Conservation (phyloP, 73 alveolate species). For the Effrenium voratum region DNA sequence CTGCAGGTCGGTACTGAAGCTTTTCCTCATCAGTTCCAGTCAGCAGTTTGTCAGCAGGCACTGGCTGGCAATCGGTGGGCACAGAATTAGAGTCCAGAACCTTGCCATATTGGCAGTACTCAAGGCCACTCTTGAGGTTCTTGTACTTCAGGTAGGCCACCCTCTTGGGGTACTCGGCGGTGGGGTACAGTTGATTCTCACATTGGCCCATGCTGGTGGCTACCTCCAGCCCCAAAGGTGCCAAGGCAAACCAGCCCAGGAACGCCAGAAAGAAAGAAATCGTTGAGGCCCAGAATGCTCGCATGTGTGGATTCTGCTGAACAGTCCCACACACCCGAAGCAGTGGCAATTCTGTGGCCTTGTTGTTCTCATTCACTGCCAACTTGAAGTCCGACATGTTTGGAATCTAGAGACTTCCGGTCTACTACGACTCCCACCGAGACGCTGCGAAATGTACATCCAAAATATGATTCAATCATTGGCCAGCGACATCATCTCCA, state of each 20-base stretch:
- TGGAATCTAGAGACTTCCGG: too few species aligned
- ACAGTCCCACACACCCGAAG: constrained; percentile 24
- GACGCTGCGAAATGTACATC: too few species aligned
- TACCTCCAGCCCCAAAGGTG: constrained; percentile 57
- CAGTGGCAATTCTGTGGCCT: constrained; percentile 56
- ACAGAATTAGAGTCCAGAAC: neutral
- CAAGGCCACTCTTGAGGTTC: neutral
- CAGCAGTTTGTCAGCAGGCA: neutral
- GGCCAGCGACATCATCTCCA: too few species aligned
- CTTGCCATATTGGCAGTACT: constrained; percentile 23
- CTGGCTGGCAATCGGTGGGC: neutral
- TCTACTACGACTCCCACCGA: too few species aligned
- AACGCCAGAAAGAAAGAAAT: constrained; percentile 67
- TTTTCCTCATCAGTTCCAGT: constrained; percentile 5
- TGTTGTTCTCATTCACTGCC: constrained; percentile 17
- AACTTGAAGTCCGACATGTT: constrained; percentile 29
- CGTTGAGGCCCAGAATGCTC: constrained; percentile 31
- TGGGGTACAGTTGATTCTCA: constrained; percentile 45
- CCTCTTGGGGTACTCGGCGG: neutral
- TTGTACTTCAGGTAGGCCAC: constrained; percentile 41
- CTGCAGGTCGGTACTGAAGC: neutral
- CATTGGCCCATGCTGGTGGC: constrained; percentile 41
- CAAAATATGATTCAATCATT: too few species aligned
- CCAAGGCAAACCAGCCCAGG: constrained; percentile 55
- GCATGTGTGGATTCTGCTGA: constrained; percentile 48